Conservation (phyloP, 2,329 filamentous ascomycete species). For the Verticillium zaregamsianum region DNA sequence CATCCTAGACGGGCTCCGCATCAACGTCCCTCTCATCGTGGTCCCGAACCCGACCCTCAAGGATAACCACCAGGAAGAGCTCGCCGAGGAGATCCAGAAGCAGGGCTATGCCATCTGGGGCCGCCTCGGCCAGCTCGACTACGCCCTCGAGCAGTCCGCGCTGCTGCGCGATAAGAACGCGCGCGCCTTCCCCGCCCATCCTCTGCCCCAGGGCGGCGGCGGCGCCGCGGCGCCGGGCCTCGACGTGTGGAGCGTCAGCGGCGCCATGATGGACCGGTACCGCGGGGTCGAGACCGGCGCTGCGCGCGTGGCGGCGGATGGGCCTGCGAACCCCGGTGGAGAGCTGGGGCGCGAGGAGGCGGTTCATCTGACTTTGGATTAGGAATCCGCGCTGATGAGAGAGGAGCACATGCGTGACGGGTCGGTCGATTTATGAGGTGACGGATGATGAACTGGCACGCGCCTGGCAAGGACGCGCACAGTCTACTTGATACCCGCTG, state of each 20-base stretch:
- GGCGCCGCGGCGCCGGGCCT: background rate
- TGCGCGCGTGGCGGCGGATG: background rate
- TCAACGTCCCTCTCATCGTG: constrained; percentile 74
- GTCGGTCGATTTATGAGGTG: background rate
- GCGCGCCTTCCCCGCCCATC: constrained; percentile 7
- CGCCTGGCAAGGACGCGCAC: background rate
- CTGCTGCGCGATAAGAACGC: constrained; percentile 10
- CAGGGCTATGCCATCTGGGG: constrained; percentile 67
- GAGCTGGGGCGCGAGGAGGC: constrained; percentile 31
- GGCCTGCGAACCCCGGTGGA: background rate
- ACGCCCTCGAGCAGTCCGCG: constrained; percentile 10
- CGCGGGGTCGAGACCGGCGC: background rate
- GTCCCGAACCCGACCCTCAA: constrained; percentile 81
- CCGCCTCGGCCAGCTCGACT: constrained; percentile 10
- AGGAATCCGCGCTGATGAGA: constrained; percentile 14
- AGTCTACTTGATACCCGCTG: background rate
- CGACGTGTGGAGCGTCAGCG: constrained; percentile 11
- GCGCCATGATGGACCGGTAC: constrained; percentile 10
- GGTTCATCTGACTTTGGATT: constrained; percentile 33
- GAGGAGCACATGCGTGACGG: background rate
- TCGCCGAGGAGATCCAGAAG: constrained; percentile 70
- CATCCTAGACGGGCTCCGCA: constrained; percentile 75
- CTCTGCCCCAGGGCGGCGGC: background rate
- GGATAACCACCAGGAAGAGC: constrained; percentile 86
- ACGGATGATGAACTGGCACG: background rate